phyloP scores from a whole-genome alignment of 2,329 filamentous ascomycete species.

The Colletotrichum paranaense region DNA sequence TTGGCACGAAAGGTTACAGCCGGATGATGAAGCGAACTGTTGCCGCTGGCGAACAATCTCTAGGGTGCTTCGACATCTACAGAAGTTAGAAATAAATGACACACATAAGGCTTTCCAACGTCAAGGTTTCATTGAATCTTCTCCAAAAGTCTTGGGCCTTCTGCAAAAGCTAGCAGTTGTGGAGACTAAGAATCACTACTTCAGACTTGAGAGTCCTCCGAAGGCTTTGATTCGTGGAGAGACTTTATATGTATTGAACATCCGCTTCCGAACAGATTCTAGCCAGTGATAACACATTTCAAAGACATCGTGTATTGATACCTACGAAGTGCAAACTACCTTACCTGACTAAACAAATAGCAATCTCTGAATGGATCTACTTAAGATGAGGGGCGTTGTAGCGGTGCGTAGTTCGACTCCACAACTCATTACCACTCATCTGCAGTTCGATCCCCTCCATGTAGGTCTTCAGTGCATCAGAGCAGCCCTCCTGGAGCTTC shows the following conservation, averaged over 20 bases:
- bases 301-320: too few species aligned
- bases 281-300: too few species aligned
- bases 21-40: not conserved
- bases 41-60: not conserved
- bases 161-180: too few species aligned
- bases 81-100: too few species aligned
- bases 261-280: too few species aligned
- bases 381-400: conserved; percentile 10
- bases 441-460: conserved; percentile 27
- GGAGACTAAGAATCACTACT: too few species aligned
- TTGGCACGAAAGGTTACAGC: not conserved
- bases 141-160: too few species aligned
- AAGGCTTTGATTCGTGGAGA: not conserved
- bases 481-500: not conserved
- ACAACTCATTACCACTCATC: conserved; percentile 31
- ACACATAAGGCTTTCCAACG: too few species aligned
- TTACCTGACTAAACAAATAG: not conserved
- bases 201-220: not conserved
- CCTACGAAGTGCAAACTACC: too few species aligned
- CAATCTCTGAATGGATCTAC: not conserved
- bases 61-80: too few species aligned
- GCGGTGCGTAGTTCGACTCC: conserved; percentile 29
- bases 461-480: conserved; percentile 8
- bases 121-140: too few species aligned
- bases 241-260: not conserved